These are phyloP conservation scores for Adansonia madagascariensis DNA, from an alignment of 441 rosid genomes.

Conservation along the genomic window DNA sequence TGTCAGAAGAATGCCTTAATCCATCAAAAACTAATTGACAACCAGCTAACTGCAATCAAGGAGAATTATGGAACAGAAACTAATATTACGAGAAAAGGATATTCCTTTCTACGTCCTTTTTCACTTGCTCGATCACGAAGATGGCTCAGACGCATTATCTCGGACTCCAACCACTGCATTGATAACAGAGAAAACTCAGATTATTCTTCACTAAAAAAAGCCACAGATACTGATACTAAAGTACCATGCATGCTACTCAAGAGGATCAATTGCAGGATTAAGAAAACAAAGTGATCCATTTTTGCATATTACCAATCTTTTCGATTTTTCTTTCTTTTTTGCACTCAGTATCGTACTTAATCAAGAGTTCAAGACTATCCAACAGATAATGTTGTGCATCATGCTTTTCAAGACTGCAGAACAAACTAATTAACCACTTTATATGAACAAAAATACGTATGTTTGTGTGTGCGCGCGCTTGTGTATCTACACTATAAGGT, in stretches of 20 bases:
- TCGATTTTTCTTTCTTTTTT: neutral
- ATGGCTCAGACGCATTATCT: slow-evolving; percentile 81
- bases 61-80: neutral
- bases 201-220: neutral
- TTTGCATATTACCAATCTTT: neutral
- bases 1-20: neutral
- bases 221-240: neutral
- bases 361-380: neutral
- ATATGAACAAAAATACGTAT: neutral
- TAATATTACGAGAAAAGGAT: slow-evolving; percentile 63
- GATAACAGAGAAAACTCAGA: slow-evolving; percentile 13
- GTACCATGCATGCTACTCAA: neutral
- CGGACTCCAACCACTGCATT: slow-evolving; percentile 83
- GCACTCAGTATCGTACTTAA: neutral
- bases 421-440: neutral
- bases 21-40: too few species aligned
- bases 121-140: slow-evolving; percentile 99
- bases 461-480: neutral
- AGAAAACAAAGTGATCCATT: neutral
- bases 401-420: neutral
- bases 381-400: neutral
- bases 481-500: too few species aligned
- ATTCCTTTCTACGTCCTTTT: slow-evolving; percentile 85
- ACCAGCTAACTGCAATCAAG: too few species aligned
- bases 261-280: neutral